Conservation (phyloP, 2,329 filamentous ascomycete genomes). For the Aspergillus sp. region DNA sequence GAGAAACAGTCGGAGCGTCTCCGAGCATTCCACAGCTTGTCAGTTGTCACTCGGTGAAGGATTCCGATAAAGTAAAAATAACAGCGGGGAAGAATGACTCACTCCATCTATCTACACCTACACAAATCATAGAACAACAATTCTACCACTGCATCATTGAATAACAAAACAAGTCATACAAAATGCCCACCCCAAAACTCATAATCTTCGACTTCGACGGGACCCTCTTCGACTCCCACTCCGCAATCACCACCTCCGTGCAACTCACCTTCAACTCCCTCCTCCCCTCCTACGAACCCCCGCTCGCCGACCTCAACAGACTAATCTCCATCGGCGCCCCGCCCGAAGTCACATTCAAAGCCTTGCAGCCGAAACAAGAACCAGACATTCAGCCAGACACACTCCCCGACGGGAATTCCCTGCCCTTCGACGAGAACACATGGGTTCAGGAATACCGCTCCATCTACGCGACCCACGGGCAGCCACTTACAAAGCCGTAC, state of each 20-base stretch:
- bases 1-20: too few species aligned
- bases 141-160: background rate
- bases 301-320: background rate
- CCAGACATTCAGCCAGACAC: background rate
- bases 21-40: too few species aligned
- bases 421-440: constrained; percentile 11
- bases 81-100: too few species aligned
- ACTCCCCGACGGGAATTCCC: background rate
- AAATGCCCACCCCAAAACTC: constrained; percentile 1
- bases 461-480: constrained; percentile 23
- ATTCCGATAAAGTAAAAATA: too few species aligned
- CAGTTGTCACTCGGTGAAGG: too few species aligned
- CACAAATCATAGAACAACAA: too few species aligned
- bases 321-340: constrained; percentile 14
- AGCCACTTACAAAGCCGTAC: constrained; percentile 21
- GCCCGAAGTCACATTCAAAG: constrained; percentile 11
- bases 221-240: constrained; percentile 18
- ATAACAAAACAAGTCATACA: background rate
- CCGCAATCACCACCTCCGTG: constrained; percentile 12
- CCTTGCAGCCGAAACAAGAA: constrained; percentile 3
- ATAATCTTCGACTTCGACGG: constrained; percentile 22
- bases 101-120: too few species aligned
- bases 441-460: constrained; percentile 23
- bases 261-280: constrained; percentile 14
- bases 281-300: constrained; percentile 2